phyloP scores from a whole-genome alignment of 2,329 filamentous ascomycete species.

The Helminthosporium solani region DNA sequence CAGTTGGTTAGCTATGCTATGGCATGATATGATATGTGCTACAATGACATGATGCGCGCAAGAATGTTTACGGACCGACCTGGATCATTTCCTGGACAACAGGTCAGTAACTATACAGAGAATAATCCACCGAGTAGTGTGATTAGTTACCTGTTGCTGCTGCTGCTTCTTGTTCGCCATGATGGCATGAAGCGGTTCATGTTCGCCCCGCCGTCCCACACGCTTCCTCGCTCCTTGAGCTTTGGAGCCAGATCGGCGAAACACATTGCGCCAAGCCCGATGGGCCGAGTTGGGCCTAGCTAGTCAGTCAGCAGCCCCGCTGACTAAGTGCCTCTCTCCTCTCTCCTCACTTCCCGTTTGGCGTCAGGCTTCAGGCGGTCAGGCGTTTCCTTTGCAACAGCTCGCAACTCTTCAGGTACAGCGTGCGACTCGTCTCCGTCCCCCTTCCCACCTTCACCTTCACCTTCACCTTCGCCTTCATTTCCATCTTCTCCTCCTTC shows the following conservation, averaged over 20 bases:
- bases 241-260: constrained; percentile 5
- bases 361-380: too few relatives aligned
- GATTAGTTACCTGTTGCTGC: constrained; percentile 49
- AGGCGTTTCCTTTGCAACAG: too few relatives aligned
- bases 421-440: background rate
- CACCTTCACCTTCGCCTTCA: background rate
- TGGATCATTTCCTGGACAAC: constrained; percentile 90
- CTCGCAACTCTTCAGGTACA: too few relatives aligned
- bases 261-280: constrained; percentile 20
- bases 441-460: background rate
- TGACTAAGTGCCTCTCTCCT: constrained; percentile 17
- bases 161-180: constrained; percentile 52
- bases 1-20: constrained; percentile 40
- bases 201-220: constrained; percentile 17
- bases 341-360: constrained; percentile 16
- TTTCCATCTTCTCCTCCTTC: background rate
- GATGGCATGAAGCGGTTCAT: constrained; percentile 9
- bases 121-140: too few relatives aligned
- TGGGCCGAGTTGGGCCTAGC: constrained; percentile 13
- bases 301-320: constrained; percentile 19
- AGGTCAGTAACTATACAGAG: constrained; percentile 31
- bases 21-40: too few relatives aligned
- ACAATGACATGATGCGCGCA: constrained; percentile 11
- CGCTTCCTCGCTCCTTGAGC: constrained; percentile 13
- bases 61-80: constrained; percentile 74